phyloP scores from a whole-genome alignment of 805 yeast species.

The Candida montana region DNA sequence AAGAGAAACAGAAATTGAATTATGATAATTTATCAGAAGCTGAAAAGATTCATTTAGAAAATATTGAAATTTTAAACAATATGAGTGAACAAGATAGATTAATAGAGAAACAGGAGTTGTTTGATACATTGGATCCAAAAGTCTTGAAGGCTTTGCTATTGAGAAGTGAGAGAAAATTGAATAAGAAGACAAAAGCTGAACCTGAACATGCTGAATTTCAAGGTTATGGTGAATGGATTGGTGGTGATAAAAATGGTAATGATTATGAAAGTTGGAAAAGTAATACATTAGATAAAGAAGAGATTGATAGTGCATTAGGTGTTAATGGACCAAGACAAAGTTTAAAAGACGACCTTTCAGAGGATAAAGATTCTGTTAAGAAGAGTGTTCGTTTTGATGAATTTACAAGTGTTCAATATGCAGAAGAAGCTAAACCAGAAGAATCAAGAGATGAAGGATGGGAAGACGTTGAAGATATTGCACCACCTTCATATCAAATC shows the following conservation, averaged over 20 bases:
- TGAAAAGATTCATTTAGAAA: conserved; percentile 73
- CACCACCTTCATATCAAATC: conserved; percentile 45
- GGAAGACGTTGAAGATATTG: conserved; percentile 47
- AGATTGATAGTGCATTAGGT: conserved; percentile 21
- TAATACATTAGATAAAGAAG: conserved; percentile 14
- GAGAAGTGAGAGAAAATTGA: conserved; percentile 45
- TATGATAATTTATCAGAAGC: conserved; percentile 45
- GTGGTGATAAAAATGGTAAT: conserved; percentile 22
- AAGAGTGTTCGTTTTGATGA: conserved; percentile 32
- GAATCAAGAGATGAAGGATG: conserved; percentile 34
- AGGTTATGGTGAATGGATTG: conserved; percentile 28
- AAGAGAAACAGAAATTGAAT: conserved; percentile 72
- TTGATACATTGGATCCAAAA: conserved; percentile 63
- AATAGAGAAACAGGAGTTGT: conserved; percentile 59
- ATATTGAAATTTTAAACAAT: conserved; percentile 49
- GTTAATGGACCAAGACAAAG: conserved; percentile 1
- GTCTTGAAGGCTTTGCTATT: conserved; percentile 53
- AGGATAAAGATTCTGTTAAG: conserved; percentile 2
- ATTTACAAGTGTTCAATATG: conserved; percentile 21
- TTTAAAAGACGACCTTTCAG: conserved; percentile 8
- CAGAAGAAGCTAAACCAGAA: conserved; percentile 3
- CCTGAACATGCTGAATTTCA: conserved; percentile 15
- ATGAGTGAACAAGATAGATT: conserved; percentile 66
- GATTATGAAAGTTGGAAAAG: conserved; percentile 18
- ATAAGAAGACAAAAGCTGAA: conserved; percentile 8